These are phyloP conservation scores for Rhododendron henanense DNA, from an alignment of 148 eudicot genomes.

Conservation along the genomic window DNA sequence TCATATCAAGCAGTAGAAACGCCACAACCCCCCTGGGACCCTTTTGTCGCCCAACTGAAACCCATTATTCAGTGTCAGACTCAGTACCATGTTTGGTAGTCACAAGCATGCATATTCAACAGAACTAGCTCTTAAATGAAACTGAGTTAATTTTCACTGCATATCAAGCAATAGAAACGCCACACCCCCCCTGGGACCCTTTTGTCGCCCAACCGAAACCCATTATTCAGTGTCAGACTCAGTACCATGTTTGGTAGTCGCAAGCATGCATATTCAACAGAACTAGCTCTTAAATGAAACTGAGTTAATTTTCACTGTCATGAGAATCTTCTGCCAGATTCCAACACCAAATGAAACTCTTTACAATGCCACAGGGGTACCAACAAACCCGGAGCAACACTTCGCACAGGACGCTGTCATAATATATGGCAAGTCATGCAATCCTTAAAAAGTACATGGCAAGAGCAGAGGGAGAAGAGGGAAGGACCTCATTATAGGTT, in stretches of 20 bases:
- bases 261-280: neutral
- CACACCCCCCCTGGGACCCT: too few species aligned
- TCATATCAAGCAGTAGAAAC: neutral
- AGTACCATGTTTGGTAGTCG: neutral
- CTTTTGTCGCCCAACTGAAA: neutral
- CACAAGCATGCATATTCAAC: neutral
- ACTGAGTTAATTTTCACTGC: neutral
- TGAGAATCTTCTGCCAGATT: neutral
- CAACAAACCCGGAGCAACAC: neutral
- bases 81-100: neutral
- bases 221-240: neutral
- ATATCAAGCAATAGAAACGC: too few species aligned
- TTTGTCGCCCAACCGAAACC: neutral
- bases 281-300: neutral
- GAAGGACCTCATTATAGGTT: constrained; percentile 12
- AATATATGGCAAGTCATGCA: neutral
- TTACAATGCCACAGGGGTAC: neutral
- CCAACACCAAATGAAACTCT: neutral
- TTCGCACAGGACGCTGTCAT: neutral
- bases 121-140: neutral
- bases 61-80: neutral
- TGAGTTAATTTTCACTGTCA: neutral
- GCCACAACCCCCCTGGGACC: neutral
- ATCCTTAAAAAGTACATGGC: neutral
- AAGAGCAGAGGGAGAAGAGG: neutral